A percentile compares a stretch with the other conserved stretches of the same genome.
These are phyloP conservation scores for Poa pratensis DNA, from an alignment of 176 grass and related monocot species.

Conservation along the genomic window DNA sequence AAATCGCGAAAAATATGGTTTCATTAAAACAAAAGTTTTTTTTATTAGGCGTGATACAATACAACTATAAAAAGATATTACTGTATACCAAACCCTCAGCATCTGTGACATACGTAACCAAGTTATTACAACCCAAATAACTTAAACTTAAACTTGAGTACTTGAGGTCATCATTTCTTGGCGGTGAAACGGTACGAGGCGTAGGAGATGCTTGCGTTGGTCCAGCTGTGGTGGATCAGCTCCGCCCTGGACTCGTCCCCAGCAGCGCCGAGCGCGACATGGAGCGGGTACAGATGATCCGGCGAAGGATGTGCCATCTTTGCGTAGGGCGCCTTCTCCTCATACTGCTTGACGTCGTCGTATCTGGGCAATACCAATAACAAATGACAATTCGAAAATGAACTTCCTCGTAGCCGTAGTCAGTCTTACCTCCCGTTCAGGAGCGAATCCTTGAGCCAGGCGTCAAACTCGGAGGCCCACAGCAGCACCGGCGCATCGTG, in stretches of 20 bases:
- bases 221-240: slow-evolving; percentile 72
- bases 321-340: slow-evolving; percentile 63
- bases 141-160: not conserved
- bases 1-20: too few relatives aligned
- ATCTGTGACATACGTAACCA: too few relatives aligned
- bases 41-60: too few relatives aligned
- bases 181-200: slow-evolving; percentile 69
- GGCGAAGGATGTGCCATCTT: slow-evolving; percentile 81
- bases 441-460: slow-evolving; percentile 78
- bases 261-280: slow-evolving; percentile 85
- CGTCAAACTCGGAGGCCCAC: slow-evolving; percentile 86
- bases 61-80: too few relatives aligned
- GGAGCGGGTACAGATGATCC: slow-evolving; percentile 85
- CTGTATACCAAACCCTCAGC: too few relatives aligned
- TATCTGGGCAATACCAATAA: slow-evolving; percentile 37
- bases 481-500: slow-evolving; percentile 19
- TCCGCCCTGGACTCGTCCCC: slow-evolving; percentile 64
- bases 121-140: too few relatives aligned
- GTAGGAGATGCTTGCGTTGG: slow-evolving; percentile 55
- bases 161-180: not conserved
- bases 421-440: slow-evolving; percentile 56
- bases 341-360: slow-evolving; percentile 67
- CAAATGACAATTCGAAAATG: not conserved
- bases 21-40: too few relatives aligned
- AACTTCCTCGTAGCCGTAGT: not conserved